Evolutionary conservation across 2,329 filamentous ascomycete genomes (phyloP), one percentile per base, ranked within the genome.

Genomic region (Sporothrix inflata): DNA sequence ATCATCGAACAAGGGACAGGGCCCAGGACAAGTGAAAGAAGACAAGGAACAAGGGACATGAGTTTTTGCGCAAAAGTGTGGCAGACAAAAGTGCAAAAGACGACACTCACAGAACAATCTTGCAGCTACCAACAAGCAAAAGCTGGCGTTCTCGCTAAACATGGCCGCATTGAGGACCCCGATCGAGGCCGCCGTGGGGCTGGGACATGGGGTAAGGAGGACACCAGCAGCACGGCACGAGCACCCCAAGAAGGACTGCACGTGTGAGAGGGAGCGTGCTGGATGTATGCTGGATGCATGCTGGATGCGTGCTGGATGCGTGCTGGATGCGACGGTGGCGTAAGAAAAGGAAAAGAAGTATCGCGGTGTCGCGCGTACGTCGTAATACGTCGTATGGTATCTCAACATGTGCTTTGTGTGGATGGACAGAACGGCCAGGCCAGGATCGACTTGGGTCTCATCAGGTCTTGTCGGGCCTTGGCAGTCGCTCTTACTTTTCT

Each of bases 61-160:
- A 5, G n/a, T n/a, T 63, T 38, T 63, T 40, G 57, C 34, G 9
- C 8, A 42, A 63, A 2, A 24, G 9, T 34, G 30, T 24, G 34
- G 34, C 60, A 63, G 60, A 21, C 11, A 24, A 38, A n/a, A n/a
- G 30, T 19, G 55, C 27, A 34, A 38, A 34, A 60, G 12, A 21
- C 19, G 55, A 27, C 21, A 34, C 6, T 53, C 21, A n/a, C n/a
- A 24, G 47, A 51, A 34, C 3, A 34, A 3, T 34, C 30, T 34
- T 34, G n/a, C 49, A 24, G 19, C 16, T 5, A 51, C 49, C 49
- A 24, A 6, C 21, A 53, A 9, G 2, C n/a, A n/a, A 40, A 40
- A 60, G 55, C 55, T 60, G 30, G 55, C 30, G 55, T 38, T 40
- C 55, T 60, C 55, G 55, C 55, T 60, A 38, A 60, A 38, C 14